These are phyloP conservation scores for Logfia minima DNA, from an alignment of 129 eudicot species.

Conservation along the genomic window DNA sequence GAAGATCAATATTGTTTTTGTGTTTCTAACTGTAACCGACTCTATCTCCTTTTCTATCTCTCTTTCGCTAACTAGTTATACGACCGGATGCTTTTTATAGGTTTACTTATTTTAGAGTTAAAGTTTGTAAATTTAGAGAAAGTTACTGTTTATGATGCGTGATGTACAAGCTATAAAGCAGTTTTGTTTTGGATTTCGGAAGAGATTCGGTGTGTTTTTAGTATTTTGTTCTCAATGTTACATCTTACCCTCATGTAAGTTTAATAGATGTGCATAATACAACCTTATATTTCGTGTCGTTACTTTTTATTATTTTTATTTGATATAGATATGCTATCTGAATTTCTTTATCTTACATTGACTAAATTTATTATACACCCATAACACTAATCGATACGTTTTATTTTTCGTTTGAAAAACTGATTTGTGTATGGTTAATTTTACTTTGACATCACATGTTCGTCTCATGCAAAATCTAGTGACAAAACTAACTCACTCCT, in stretches of 20 bases:
- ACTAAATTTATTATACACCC: no score
- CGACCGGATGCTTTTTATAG: conserved; percentile 13
- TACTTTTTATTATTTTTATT: no score
- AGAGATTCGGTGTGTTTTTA: background rate
- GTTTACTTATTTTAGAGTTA: background rate
- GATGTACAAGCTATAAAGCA: background rate
- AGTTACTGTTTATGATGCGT: background rate
- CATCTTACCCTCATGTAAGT: background rate
- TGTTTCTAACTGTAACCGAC: conserved; percentile 39
- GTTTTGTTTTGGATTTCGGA: background rate
- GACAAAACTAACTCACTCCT: background rate
- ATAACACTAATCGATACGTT: no score
- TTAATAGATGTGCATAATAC: background rate
- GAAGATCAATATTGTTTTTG: conserved; percentile 20
- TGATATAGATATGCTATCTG: no score
- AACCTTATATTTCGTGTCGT: background rate
- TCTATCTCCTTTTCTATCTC: conserved; percentile 30
- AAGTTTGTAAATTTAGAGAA: background rate
- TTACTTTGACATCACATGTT: no score
- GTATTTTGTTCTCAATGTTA: background rate
- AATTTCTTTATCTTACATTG: no score
- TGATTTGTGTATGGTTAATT: no score
- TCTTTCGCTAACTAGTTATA: conserved; percentile 18
- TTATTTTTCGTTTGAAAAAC: background rate
- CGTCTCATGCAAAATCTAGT: background rate